These are phyloP conservation scores for Amylocystis lapponica DNA, from an alignment of 768 basidiomycete species.

Conservation along the genomic window DNA sequence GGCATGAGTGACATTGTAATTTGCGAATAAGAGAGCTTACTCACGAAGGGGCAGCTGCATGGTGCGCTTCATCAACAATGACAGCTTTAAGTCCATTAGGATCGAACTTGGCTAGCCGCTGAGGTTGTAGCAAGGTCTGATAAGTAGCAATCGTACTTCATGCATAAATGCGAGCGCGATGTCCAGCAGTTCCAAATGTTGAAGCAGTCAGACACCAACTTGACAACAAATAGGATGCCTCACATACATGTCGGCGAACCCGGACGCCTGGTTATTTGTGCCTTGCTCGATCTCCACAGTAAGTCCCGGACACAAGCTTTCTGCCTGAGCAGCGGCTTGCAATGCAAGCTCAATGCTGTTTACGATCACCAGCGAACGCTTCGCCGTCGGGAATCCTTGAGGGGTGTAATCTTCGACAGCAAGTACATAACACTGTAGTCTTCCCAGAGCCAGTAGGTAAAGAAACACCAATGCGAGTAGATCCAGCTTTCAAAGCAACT, in stretches of 20 bases:
- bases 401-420: conserved; percentile 51
- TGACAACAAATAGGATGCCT: conserved; percentile 8
- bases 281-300: conserved; percentile 93
- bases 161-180: conserved; percentile 3
- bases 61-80: conserved; percentile 92
- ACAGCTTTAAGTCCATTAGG: conserved; percentile 63
- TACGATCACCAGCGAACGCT: conserved; percentile 74
- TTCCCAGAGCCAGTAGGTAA: conserved; percentile 84
- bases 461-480: conserved; percentile 74
- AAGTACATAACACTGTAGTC: conserved; percentile 90
- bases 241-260: conserved; percentile 83
- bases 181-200: neutral
- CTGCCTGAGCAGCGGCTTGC: conserved; percentile 76
- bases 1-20: neutral
- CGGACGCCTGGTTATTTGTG: conserved; percentile 62
- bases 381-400: conserved; percentile 36
- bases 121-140: conserved; percentile 67
- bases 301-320: conserved; percentile 62
- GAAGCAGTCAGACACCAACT: neutral
- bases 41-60: conserved; percentile 88
- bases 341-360: conserved; percentile 85
- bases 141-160: conserved; percentile 82
- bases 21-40: conserved; percentile 20
- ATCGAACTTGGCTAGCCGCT: conserved; percentile 71
- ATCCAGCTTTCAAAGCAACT: conserved; percentile 61